Conservation (phyloP, 2,329 filamentous ascomycete species). For the Botrytis fragariae region DNA sequence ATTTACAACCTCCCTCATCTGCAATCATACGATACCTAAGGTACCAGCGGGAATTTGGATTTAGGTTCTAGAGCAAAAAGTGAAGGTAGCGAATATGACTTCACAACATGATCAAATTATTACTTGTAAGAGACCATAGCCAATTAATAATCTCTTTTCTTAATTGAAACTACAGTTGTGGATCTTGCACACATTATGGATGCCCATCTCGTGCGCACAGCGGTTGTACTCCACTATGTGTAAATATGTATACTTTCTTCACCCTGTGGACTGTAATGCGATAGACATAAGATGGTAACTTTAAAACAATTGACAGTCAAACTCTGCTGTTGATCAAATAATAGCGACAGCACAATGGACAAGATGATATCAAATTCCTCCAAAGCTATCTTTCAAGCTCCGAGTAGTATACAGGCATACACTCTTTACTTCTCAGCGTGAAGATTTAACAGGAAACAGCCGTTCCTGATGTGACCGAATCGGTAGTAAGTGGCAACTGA, state of each 20-base stretch:
- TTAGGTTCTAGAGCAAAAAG: background rate
- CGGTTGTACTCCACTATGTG: background rate
- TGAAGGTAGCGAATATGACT: background rate
- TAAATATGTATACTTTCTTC: background rate
- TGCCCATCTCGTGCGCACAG: background rate
- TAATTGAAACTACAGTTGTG: background rate
- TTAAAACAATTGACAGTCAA: background rate
- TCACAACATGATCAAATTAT: background rate
- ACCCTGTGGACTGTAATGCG: background rate
- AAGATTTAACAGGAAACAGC: background rate
- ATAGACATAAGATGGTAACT: background rate
- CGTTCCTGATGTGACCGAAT: background rate
- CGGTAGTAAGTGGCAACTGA: background rate
- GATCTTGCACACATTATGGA: background rate
- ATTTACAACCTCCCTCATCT: too few species aligned
- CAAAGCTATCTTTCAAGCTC: background rate
- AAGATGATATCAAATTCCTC: background rate
- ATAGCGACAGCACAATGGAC: background rate
- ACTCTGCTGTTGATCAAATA: background rate
- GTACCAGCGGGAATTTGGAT: accelerated
- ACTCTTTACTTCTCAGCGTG: background rate
- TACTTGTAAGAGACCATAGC: background rate
- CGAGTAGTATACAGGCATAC: background rate
- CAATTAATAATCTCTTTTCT: too few species aligned
- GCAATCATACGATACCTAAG: too few species aligned